A percentile compares a stretch with the other conserved stretches of the same genome.
Evolutionary conservation across 192 early-diverging fungal genomes (phyloP).

Genomic region (Backusella morwellensis): DNA sequence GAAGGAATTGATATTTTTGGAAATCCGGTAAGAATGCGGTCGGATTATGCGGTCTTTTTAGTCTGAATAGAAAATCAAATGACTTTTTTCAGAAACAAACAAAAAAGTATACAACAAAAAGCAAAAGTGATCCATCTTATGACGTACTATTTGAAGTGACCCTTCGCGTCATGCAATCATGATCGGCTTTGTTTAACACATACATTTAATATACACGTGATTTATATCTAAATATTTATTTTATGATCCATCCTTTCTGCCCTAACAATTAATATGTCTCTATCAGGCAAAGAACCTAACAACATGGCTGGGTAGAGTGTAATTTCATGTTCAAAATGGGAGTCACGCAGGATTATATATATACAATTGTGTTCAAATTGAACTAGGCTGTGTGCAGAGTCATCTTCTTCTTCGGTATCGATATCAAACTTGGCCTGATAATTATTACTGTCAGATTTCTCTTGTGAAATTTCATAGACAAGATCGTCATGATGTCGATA

Average conservation of each 20-base stretch:
- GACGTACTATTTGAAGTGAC: background rate
- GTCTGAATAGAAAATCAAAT: background rate
- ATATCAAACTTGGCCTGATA: background rate
- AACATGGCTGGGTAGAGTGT: constrained; percentile 21
- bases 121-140: background rate
- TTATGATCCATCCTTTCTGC: constrained; percentile 15
- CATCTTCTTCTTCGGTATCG: constrained; percentile 19
- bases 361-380: constrained; percentile 15
- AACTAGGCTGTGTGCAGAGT: background rate
- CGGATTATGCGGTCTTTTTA: background rate
- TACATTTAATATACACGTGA: constrained; percentile 3
- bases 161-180: constrained; percentile 8
- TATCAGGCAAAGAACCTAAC: constrained; percentile 17
- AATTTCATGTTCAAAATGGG: constrained; percentile 18
- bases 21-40: constrained; percentile 8
- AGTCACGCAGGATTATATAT: constrained; percentile 1
- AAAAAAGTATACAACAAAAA: background rate
- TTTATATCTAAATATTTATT: constrained; percentile 21
- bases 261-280: constrained; percentile 22
- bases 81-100: constrained; percentile 5
- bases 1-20: constrained; percentile 2
- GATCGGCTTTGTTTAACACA: constrained; percentile 7
- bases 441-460: background rate
- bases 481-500: constrained; percentile 21
- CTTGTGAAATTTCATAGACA: background rate